Evolutionary conservation across 345 rosid genomes (phyloP).

Genomic region (Garcia nutans): DNA sequence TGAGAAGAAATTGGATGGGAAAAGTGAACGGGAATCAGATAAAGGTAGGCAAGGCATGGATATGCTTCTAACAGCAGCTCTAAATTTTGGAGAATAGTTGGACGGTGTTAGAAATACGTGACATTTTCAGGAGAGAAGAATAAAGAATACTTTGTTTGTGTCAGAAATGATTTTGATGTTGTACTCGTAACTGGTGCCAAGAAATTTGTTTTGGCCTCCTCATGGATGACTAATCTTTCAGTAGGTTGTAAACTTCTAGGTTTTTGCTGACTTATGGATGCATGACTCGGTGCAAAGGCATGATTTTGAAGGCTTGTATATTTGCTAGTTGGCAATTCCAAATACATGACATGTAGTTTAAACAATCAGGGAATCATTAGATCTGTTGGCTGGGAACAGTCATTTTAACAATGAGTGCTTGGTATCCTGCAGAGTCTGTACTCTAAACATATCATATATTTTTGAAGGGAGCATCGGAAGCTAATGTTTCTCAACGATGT

Average conservation of each 20-base stretch:
- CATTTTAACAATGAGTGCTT: conserved; percentile 2
- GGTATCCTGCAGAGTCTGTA: conserved; percentile 10
- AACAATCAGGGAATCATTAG: conserved; percentile 19
- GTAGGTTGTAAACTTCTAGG: conserved; percentile 36
- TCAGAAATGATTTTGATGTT: not conserved
- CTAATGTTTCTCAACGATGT: conserved; percentile 10
- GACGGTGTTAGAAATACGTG: not conserved
- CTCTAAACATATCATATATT: conserved; percentile 10
- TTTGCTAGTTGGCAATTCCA: conserved; percentile 19
- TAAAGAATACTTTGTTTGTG: conserved; percentile 1
- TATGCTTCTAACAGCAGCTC: conserved; percentile 78
- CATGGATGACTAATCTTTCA: conserved; percentile 16
- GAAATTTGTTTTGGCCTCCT: conserved; percentile 21
- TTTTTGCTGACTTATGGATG: conserved; percentile 29
- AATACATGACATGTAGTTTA: conserved; percentile 10
- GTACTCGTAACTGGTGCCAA: conserved; percentile 14
- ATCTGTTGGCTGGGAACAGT: conserved; percentile 5
- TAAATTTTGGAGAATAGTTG: conserved; percentile 44
- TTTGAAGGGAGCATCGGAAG: conserved; percentile 10
- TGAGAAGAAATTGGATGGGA: conserved; percentile 21
- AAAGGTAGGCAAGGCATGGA: conserved; percentile 63
- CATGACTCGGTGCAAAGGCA: conserved; percentile 14
- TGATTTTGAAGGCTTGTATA: conserved; percentile 25
- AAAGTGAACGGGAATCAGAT: conserved; percentile 30
- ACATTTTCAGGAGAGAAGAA: conserved; percentile 7